Percentiles rank a stretch among this genome's conserved stretches.
Evolutionary conservation across 192 early-diverging fungal species (phyloP).

Genomic region (Entomortierella parvispora): DNA sequence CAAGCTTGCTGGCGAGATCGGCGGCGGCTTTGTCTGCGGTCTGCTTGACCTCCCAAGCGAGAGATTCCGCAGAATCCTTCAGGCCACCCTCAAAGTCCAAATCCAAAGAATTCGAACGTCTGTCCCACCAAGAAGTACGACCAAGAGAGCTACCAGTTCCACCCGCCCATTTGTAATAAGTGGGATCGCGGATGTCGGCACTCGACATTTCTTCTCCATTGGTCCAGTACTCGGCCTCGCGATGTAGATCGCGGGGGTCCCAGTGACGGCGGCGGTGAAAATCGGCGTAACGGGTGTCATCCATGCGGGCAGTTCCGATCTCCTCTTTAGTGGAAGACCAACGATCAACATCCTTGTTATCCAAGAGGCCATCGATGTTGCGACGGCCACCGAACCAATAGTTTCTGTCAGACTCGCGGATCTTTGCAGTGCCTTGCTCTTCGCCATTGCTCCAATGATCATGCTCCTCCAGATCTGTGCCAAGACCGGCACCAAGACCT

Average conservation of each 20-base stretch:
- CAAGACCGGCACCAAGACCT: background rate
- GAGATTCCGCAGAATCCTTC: background rate
- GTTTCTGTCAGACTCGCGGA: conserved; percentile 11
- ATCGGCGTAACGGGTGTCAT: background rate
- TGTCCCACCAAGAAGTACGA: conserved; percentile 25
- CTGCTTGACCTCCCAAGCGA: conserved; percentile 8
- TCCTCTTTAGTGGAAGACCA: conserved; percentile 24
- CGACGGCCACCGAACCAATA: conserved; percentile 14
- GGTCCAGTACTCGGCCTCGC: conserved; percentile 25
- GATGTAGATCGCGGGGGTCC: background rate
- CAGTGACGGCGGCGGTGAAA: conserved; percentile 7
- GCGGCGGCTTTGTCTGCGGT: conserved; percentile 7
- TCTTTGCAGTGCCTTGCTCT: conserved; percentile 20
- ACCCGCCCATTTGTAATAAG: conserved; percentile 13
- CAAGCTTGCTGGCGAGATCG: conserved; percentile 12
- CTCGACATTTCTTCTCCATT: conserved; percentile 25
- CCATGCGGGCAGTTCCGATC: conserved; percentile 17
- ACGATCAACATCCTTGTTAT: conserved; percentile 26
- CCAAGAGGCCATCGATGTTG: background rate
- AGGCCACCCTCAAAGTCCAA: background rate
- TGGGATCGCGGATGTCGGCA: conserved; percentile 14
- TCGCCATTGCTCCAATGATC: conserved; percentile 24
- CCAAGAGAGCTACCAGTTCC: background rate
- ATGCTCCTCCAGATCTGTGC: background rate
- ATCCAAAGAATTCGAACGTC: background rate